These are phyloP conservation scores for Nemania serpens DNA, from an alignment of 2,329 filamentous ascomycete species.

Conservation along the genomic window DNA sequence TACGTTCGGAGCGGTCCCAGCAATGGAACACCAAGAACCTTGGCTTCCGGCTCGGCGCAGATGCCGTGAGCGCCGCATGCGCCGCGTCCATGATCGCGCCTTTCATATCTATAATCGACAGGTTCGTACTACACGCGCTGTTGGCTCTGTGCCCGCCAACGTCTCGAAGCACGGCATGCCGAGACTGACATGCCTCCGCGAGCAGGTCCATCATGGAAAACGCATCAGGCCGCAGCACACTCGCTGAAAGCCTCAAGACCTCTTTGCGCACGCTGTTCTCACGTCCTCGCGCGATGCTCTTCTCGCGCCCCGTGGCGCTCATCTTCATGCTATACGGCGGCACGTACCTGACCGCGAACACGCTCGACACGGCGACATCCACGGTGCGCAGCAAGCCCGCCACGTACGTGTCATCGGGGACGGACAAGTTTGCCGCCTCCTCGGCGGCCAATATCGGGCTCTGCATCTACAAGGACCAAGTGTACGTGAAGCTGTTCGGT, in stretches of 20 bases:
- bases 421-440: conserved; percentile 80
- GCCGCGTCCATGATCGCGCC: conserved; percentile 81
- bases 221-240: conserved; percentile 68
- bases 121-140: conserved; percentile 64
- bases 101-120: conserved; percentile 85
- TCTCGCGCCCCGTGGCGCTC: conserved; percentile 69
- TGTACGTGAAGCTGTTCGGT: conserved; percentile 83
- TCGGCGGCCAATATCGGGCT: conserved; percentile 82
- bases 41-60: conserved; percentile 67
- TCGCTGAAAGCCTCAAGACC: conserved; percentile 61
- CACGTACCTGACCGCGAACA: conserved; percentile 88
- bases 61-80: conserved; percentile 69
- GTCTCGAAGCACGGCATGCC: too few relatives aligned
- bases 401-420: conserved; percentile 70
- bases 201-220: conserved; percentile 78
- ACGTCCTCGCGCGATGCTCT: conserved; percentile 64
- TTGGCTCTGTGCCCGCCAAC: too few relatives aligned
- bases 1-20: conserved; percentile 31
- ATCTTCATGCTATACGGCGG: conserved; percentile 80
- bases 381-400: conserved; percentile 64
- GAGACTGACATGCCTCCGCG: not conserved
- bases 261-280: conserved; percentile 62
- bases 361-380: conserved; percentile 77
- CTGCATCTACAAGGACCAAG: conserved; percentile 87
- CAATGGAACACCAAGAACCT: conserved; percentile 79